Conservation (phyloP, 495 filamentous ascomycete genomes). For the Podospora bellae-mahoneyi region DNA sequence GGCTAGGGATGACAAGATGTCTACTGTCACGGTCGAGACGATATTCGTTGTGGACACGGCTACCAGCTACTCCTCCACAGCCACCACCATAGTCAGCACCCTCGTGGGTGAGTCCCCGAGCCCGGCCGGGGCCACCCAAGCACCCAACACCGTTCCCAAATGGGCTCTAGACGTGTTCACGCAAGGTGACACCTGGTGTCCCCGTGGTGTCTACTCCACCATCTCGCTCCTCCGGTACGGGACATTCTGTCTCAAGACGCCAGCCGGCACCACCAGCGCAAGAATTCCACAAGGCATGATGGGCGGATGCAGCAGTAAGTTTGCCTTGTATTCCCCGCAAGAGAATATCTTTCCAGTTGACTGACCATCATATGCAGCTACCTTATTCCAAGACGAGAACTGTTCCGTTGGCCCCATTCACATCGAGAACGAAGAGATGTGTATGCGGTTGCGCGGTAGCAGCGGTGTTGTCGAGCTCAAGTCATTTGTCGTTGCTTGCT, state of each 20-base stretch:
- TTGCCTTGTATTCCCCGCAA: neutral
- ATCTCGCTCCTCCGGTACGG: neutral
- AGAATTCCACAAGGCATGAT: neutral
- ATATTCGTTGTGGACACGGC: neutral
- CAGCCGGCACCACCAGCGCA: neutral
- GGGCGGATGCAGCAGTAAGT: neutral
- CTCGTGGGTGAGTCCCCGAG: too few species aligned
- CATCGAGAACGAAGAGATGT: neutral
- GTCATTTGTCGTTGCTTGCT: neutral
- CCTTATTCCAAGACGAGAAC: neutral
- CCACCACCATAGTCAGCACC: neutral
- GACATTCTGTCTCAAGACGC: neutral
- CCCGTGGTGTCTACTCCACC: neutral
- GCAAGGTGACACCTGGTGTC: too few species aligned
- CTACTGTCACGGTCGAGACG: neutral
- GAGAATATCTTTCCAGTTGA: neutral
- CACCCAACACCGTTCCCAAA: neutral
- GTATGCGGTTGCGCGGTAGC: neutral
- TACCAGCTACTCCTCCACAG: neutral
- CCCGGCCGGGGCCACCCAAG: neutral
- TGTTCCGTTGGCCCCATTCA: neutral
- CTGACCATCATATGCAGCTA: neutral
- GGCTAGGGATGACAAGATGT: neutral
- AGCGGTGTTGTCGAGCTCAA: too few species aligned
- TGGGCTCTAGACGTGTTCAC: neutral